These are phyloP conservation scores for Citrus unshiu DNA, from an alignment of 345 rosid species.

Conservation along the genomic window DNA sequence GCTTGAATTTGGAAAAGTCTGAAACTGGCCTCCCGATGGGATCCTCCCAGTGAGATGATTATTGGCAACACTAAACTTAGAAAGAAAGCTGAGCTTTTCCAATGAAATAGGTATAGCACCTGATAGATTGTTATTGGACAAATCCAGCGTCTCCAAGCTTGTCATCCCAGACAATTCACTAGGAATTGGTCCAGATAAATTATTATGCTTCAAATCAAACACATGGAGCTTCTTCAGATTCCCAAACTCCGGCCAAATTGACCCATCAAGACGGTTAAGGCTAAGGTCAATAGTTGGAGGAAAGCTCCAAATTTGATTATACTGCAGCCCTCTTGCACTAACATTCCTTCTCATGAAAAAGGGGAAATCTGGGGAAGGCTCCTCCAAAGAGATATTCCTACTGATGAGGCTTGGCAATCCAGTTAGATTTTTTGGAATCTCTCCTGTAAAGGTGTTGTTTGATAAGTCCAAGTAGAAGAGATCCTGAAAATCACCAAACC, in stretches of 20 bases:
- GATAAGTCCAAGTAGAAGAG: slow-evolving; percentile 73
- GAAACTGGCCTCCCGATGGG: slow-evolving; percentile 67
- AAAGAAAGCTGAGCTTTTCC: slow-evolving; percentile 43
- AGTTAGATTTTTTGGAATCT: slow-evolving; percentile 53
- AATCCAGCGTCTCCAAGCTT: slow-evolving; percentile 56
- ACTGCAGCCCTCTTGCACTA: slow-evolving; percentile 48
- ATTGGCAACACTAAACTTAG: slow-evolving; percentile 53
- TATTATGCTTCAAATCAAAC: slow-evolving; percentile 42
- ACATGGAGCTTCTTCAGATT: slow-evolving; percentile 44
- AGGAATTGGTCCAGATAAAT: slow-evolving; percentile 43
- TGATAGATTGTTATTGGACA: slow-evolving; percentile 37
- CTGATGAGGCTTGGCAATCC: slow-evolving; percentile 40
- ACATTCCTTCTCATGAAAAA: slow-evolving; percentile 53
- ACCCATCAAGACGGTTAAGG: slow-evolving; percentile 18
- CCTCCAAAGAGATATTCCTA: slow-evolving; percentile 38
- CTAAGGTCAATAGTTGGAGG: slow-evolving; percentile 27
- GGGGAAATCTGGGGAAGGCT: slow-evolving; percentile 58
- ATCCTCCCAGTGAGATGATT: slow-evolving; percentile 55
- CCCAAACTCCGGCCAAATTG: slow-evolving; percentile 56
- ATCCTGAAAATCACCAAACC: slow-evolving; percentile 42
- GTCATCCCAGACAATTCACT: slow-evolving; percentile 38
- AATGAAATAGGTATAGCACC: slow-evolving; percentile 41
- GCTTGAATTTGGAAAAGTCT: slow-evolving; percentile 74
- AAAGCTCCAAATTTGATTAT: slow-evolving; percentile 46
- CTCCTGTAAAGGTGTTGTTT: slow-evolving; percentile 53